These are phyloP conservation scores for Neobulgaria alba DNA, from an alignment of 2,329 filamentous ascomycete species.

Conservation along the genomic window DNA sequence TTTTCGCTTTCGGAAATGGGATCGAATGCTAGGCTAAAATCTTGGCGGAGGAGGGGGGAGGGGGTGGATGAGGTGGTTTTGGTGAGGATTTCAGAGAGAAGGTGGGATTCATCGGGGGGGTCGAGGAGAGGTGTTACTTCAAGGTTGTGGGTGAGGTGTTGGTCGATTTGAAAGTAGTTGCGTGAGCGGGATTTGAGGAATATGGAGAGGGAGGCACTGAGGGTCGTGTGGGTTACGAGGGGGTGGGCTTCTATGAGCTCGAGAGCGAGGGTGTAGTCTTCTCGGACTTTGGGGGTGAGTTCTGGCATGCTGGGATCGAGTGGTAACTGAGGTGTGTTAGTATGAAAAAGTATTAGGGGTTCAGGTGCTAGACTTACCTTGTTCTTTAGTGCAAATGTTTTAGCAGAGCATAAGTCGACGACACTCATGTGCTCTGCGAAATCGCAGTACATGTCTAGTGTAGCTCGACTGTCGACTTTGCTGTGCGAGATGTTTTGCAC, in stretches of 20 bases:
- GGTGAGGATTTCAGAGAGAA: conserved; percentile 20
- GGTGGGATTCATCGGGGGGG: conserved; percentile 15
- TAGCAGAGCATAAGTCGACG: conserved; percentile 46
- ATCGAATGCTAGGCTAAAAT: conserved; percentile 52
- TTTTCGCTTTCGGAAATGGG: conserved; percentile 43
- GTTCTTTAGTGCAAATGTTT: conserved; percentile 20
- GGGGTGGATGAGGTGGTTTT: conserved; percentile 8
- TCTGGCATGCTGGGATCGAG: conserved; percentile 22
- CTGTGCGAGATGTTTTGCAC: conserved; percentile 14
- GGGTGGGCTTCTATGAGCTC: conserved; percentile 43
- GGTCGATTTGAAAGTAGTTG: conserved; percentile 22
- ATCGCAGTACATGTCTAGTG: conserved; percentile 43
- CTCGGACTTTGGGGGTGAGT: conserved; percentile 38
- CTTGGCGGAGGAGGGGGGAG: conserved; percentile 36
- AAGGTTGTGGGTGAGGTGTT: conserved; percentile 15
- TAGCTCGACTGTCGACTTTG: conserved; percentile 21
- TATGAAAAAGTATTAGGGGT: neutral
- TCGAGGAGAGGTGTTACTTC: conserved; percentile 19
- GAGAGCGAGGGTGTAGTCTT: conserved; percentile 45
- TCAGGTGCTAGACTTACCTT: conserved; percentile 12
- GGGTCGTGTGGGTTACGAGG: conserved; percentile 12
- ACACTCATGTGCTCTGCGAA: conserved; percentile 55
- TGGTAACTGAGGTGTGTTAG: conserved; percentile 14
- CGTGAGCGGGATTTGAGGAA: conserved; percentile 24
- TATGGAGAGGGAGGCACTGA: conserved; percentile 19